Evolutionary conservation across 192 early-diverging fungal species (phyloP).

Genomic region (Globomyces pollinis-pini): DNA sequence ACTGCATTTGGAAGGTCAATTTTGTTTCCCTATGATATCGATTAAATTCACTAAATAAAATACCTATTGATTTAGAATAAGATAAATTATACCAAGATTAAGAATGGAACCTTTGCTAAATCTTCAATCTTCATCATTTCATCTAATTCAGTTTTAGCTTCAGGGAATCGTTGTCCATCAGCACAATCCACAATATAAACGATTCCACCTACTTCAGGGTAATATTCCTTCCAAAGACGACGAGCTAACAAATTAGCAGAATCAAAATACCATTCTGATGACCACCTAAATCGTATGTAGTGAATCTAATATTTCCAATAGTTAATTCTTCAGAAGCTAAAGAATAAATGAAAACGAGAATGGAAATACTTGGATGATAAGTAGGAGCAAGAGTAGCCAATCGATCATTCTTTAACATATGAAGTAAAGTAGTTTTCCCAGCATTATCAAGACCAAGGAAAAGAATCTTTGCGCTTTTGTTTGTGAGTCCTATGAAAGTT

Average conservation of each 20-base stretch:
- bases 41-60: no score
- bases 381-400: slow-evolving; percentile 90
- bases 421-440: slow-evolving; percentile 96
- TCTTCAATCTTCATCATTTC: slow-evolving; percentile 90
- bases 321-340: slow-evolving; percentile 92
- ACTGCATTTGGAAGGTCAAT: slow-evolving; percentile 91
- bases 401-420: slow-evolving; percentile 99
- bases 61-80: no score
- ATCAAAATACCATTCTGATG: slow-evolving; percentile 70
- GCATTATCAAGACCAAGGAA: slow-evolving; percentile 98
- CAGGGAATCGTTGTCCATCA: slow-evolving; percentile 74
- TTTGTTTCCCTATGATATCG: no score
- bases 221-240: slow-evolving; percentile 98
- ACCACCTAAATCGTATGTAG: slow-evolving; percentile 96
- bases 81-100: no score
- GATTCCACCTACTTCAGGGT: slow-evolving; percentile 95
- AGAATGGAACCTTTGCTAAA: slow-evolving; percentile 84
- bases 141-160: slow-evolving; percentile 92
- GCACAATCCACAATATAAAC: slow-evolving; percentile 95
- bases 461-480: slow-evolving; percentile 98
- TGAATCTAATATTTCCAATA: slow-evolving; percentile 95
- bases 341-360: not conserved
- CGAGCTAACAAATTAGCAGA: slow-evolving; percentile 56
- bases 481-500: slow-evolving; percentile 85
- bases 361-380: slow-evolving; percentile 85